Percentiles rank a stretch among this genome's conserved stretches.
Conservation (phyloP, 768 basidiomycete species). For the Coprinopsis marcescibilis region DNA sequence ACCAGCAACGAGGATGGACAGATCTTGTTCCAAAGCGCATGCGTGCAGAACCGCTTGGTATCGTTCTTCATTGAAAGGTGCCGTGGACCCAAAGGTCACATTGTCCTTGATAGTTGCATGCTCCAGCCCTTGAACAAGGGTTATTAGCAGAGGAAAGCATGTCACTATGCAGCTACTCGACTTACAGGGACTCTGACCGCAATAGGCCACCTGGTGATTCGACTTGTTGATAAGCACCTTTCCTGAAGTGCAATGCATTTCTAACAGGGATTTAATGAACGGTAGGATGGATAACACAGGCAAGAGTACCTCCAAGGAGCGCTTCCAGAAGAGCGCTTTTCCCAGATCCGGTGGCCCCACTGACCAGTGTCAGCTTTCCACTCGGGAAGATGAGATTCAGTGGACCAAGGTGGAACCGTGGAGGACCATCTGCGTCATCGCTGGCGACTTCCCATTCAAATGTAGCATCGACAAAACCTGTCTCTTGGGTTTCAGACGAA, state of each 20-base stretch:
- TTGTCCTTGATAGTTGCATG: conserved; percentile 80
- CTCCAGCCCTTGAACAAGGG: conserved; percentile 50
- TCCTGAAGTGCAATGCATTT: conserved; percentile 55
- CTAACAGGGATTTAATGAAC: conserved; percentile 25
- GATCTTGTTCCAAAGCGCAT: conserved; percentile 68
- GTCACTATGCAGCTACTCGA: neutral
- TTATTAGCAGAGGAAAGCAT: neutral
- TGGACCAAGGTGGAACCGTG: conserved; percentile 51
- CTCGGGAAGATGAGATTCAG: conserved; percentile 53
- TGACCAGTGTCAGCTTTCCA: conserved; percentile 53
- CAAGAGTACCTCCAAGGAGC: conserved; percentile 64
- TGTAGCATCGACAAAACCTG: conserved; percentile 49
- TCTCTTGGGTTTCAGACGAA: conserved; percentile 18
- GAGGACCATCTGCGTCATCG: conserved; percentile 16
- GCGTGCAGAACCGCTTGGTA: conserved; percentile 67
- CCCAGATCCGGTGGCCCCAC: conserved; percentile 63
- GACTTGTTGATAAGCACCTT: conserved; percentile 49
- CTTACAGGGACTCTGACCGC: conserved; percentile 60
- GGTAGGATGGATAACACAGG: conserved; percentile 11
- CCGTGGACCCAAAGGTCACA: conserved; percentile 64
- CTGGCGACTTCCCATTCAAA: conserved; percentile 52
- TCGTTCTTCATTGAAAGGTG: conserved; percentile 54
- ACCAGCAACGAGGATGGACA: conserved; percentile 67
- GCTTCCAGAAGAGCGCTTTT: conserved; percentile 62
- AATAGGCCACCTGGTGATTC: conserved; percentile 60